Conservation (phyloP, 2,329 filamentous ascomycete species). For the Cercospora berteroae region DNA sequence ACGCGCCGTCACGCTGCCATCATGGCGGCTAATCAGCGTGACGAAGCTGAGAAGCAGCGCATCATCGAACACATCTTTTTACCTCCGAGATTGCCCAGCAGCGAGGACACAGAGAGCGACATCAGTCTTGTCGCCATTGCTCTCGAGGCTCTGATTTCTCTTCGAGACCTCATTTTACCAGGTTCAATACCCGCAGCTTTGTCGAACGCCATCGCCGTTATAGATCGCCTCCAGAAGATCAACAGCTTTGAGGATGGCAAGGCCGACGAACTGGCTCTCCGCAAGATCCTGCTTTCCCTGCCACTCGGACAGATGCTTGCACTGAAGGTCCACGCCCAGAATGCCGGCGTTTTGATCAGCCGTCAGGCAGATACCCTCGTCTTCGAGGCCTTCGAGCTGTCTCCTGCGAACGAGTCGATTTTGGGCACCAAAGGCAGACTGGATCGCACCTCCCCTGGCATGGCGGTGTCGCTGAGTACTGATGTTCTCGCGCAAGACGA, state of each 20-base stretch:
- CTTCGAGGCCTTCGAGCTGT: conserved; percentile 63
- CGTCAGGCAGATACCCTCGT: conserved; percentile 38
- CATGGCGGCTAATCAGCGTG: background rate
- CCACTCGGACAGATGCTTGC: conserved; percentile 13
- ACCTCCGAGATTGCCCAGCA: conserved; percentile 42
- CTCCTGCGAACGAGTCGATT: conserved; percentile 53
- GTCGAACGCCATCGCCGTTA: background rate
- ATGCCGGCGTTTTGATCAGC: conserved; percentile 29
- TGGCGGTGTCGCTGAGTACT: conserved; percentile 43
- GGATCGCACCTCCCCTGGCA: conserved; percentile 60
- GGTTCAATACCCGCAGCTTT: conserved; percentile 23
- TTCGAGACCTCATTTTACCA: conserved; percentile 19
- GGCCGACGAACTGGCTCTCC: background rate
- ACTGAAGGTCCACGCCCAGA: conserved; percentile 22
- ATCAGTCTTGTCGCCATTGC: background rate
- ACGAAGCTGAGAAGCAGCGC: conserved; percentile 10
- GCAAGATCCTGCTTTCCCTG: background rate
- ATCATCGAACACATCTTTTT: conserved; percentile 45
- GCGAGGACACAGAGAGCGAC: conserved; percentile 34
- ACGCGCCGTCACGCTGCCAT: background rate
- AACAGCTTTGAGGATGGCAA: background rate
- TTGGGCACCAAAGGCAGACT: conserved; percentile 54
- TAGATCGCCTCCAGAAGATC: conserved; percentile 4
- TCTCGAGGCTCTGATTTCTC: conserved; percentile 13
- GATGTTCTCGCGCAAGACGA: conserved; percentile 34